These are phyloP conservation scores for Dryas drummondii DNA, from an alignment of 306 rosid species.

Conservation along the genomic window DNA sequence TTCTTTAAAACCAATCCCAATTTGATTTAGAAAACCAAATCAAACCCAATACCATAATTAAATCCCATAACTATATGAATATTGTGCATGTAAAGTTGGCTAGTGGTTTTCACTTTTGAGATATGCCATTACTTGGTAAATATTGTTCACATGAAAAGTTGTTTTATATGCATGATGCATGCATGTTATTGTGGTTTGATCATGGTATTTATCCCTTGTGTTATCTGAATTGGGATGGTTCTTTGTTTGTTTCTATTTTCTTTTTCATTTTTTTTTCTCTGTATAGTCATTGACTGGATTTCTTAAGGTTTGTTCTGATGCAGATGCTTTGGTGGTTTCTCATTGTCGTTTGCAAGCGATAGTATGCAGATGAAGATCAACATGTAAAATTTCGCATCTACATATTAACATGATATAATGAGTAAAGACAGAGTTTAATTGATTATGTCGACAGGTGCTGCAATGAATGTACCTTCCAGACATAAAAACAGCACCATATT, in stretches of 20 bases:
- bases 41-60: no score
- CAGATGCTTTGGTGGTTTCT: no score
- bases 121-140: background rate
- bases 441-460: conserved; percentile 10
- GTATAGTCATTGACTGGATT: no score
- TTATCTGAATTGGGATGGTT: no score
- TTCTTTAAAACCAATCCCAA: background rate
- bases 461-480: conserved; percentile 74
- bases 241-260: no score
- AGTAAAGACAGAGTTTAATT: background rate
- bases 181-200: background rate
- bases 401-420: background rate
- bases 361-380: no score
- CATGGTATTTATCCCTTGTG: no score
- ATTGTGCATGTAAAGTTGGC: background rate
- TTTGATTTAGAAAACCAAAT: background rate
- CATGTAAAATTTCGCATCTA: background rate
- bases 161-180: background rate
- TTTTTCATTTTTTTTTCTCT: no score
- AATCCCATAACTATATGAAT: background rate
- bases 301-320: no score
- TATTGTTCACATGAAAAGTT: background rate
- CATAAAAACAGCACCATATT: conserved; percentile 87
- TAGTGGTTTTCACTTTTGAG: conserved; percentile 11
- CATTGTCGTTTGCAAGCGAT: no score